A percentile compares a stretch with the other conserved stretches of the same genome.
phyloP scores from a whole-genome alignment of 768 basidiomycete species.

The Mrakia gelida region DNA sequence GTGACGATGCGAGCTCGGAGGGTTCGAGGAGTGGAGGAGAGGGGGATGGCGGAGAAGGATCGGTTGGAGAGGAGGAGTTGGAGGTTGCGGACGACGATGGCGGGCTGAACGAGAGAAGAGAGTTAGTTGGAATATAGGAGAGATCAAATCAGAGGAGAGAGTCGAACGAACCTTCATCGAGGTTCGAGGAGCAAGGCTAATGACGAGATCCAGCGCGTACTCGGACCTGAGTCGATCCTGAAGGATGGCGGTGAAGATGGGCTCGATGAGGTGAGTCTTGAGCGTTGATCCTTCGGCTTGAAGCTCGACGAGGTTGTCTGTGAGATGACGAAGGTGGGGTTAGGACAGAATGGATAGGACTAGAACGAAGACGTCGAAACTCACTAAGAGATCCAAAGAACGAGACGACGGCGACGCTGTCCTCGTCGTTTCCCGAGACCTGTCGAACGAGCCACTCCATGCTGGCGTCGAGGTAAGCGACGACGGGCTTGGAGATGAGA shows the following conservation, averaged over 20 bases:
- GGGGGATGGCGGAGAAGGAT: constrained; percentile 49
- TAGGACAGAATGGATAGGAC: background rate
- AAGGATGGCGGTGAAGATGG: constrained; percentile 60
- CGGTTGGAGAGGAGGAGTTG: constrained; percentile 71
- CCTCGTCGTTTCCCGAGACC: constrained; percentile 46
- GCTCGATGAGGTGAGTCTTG: constrained; percentile 64
- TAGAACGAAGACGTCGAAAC: background rate
- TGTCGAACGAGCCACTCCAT: constrained; percentile 56
- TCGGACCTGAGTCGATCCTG: constrained; percentile 53
- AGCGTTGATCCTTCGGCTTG: constrained; percentile 38
- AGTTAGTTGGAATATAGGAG: background rate
- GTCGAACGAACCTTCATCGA: constrained; percentile 59
- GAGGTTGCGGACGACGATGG: constrained; percentile 66
- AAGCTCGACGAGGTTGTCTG: constrained; percentile 23
- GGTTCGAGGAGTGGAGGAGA: constrained; percentile 35
- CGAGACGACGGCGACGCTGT: constrained; percentile 24
- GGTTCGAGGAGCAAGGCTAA: constrained; percentile 47
- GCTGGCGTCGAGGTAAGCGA: constrained; percentile 28
- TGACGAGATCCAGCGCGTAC: constrained; percentile 49
- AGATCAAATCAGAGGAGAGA: no score
- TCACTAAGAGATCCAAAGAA: constrained; percentile 34
- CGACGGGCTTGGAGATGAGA: background rate
- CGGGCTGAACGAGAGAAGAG: constrained; percentile 50
- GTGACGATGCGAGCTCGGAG: constrained; percentile 52
- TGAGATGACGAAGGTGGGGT: background rate